Evolutionary conservation across 768 basidiomycete genomes (phyloP).

Genomic region (Tylopilus cervinicoccineus): DNA sequence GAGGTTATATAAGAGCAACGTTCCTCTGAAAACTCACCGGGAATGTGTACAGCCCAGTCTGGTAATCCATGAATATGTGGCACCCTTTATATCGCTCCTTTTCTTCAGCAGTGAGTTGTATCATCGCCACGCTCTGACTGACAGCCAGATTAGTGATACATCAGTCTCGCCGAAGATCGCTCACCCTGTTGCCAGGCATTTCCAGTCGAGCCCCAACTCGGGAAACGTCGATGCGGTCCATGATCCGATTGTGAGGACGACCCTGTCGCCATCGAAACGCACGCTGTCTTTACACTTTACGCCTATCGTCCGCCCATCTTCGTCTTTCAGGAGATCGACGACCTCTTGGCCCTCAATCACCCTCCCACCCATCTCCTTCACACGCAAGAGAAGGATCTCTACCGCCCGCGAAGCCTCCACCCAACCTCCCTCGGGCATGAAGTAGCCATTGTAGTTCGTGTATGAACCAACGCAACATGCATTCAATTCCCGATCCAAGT

Average conservation of each 20-base stretch:
- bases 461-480: slow-evolving; percentile 15
- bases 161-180: slow-evolving; percentile 9
- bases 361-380: slow-evolving; percentile 56
- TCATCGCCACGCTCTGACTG: slow-evolving; percentile 76
- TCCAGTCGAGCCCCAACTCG: slow-evolving; percentile 44
- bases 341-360: slow-evolving; percentile 59
- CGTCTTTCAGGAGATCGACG: slow-evolving; percentile 39
- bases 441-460: slow-evolving; percentile 45
- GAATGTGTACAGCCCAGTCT: slow-evolving; percentile 76
- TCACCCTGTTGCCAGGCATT: slow-evolving; percentile 80
- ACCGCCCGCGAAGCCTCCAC: slow-evolving; percentile 72
- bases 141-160: neutral
- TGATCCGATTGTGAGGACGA: slow-evolving; percentile 72
- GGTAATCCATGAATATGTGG: slow-evolving; percentile 73
- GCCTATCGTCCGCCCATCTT: slow-evolving; percentile 45
- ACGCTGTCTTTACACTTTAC: slow-evolving; percentile 61
- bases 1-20: neutral
- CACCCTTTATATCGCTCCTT: slow-evolving; percentile 52
- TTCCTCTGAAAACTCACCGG: slow-evolving; percentile 54
- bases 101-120: slow-evolving; percentile 74
- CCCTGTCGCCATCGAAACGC: slow-evolving; percentile 49
- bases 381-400: slow-evolving; percentile 46
- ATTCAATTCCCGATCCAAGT: neutral
- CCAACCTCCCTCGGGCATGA: slow-evolving; percentile 84
- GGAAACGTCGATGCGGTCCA: slow-evolving; percentile 86